Percentiles rank a stretch among this genome's conserved stretches.
phyloP scores from a whole-genome alignment of 371 early-diverging fungal genomes.

The Rhizopus delemar region DNA sequence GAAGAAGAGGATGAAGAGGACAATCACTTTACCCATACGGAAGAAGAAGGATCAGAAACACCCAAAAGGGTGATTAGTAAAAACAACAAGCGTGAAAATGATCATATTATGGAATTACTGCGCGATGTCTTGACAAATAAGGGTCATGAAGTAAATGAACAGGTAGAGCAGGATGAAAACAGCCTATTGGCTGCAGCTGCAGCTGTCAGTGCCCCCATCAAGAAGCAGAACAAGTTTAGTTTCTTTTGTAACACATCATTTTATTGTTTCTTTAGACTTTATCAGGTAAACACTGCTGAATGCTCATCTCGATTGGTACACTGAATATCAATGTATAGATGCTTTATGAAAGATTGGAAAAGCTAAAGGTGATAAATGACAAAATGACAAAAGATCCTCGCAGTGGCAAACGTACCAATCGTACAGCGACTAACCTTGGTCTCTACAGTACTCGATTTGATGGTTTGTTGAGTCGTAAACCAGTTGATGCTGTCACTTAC shows the following conservation, averaged over 20 bases:
- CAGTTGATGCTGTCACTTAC: background rate
- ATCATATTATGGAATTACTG: conserved; percentile 21
- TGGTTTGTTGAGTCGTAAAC: conserved; percentile 24
- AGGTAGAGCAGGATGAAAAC: background rate
- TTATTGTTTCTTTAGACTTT: conserved; percentile 67
- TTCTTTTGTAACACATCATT: conserved; percentile 66
- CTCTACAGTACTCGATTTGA: conserved; percentile 60
- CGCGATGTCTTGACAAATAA: conserved; percentile 7
- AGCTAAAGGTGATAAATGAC: conserved; percentile 72
- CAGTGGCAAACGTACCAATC: conserved; percentile 58
- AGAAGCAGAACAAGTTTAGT: conserved; percentile 13
- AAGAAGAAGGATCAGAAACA: background rate
- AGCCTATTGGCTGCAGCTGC: conserved; percentile 30
- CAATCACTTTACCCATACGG: conserved; percentile 5
- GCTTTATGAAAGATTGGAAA: conserved; percentile 76
- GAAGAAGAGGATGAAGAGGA: conserved; percentile 23
- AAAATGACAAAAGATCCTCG: conserved; percentile 54
- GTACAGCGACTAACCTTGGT: conserved; percentile 80
- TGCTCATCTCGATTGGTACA: conserved; percentile 35
- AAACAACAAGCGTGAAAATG: conserved; percentile 26
- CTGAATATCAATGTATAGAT: conserved; percentile 71
- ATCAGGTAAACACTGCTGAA: conserved; percentile 51
- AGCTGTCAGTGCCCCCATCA: conserved; percentile 18
- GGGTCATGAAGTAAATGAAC: background rate
- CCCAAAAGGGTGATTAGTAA: conserved; percentile 6